Evolutionary conservation across 2,329 filamentous ascomycete species (phyloP), one percentile per base, ranked within the genome.

Genomic region (Clonostachys solani): DNA sequence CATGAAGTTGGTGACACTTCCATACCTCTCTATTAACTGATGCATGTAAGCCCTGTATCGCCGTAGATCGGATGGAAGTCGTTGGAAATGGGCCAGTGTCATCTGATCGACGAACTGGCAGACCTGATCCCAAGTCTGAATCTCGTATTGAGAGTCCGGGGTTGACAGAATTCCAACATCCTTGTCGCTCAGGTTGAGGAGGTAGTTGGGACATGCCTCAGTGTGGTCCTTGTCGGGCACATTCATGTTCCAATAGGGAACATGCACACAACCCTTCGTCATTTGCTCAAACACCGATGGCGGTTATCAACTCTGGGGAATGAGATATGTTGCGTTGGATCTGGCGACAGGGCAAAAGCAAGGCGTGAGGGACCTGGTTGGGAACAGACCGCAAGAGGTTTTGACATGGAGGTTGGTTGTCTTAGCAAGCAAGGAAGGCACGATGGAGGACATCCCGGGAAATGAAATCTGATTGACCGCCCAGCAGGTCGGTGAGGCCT

Each of bases 191-290:
- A 86, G 69, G 53, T 80, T 73, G 44, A 61, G 65, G 36, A 96
- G 78, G 60, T 81, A 94, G 6, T 78, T 74, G 0, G 92, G 92
- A 59, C 91, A 95, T 46, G 83, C 73, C 3, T 66, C 56, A 0
- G 84, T 81, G 62, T 84, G 81, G 52, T 85, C 68, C 23, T 73
- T 62, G 35, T 71, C 66, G 0, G 87, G 82, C 15, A 95, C 70
- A 64, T 96, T 96, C 65, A 87, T 77, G 52, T 92, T 86, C 91
- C 91, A 96, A 71, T 86, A 95, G 1, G 86, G 84, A 12, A 66
- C 23, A 29, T 9, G 23, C 23, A 29, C 23, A 29, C 23, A 29
- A 29, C 9, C 23, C 9, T 29, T 29, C 23, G 23, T 29, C 23
- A 29, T 29, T 29, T 29, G 8, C 23, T 29, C 9, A 10, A 29